Percentiles rank a stretch among this genome's conserved stretches.
Evolutionary conservation across 2,329 filamentous ascomycete species (phyloP).

Genomic region (Trichoderma pleuroti): DNA sequence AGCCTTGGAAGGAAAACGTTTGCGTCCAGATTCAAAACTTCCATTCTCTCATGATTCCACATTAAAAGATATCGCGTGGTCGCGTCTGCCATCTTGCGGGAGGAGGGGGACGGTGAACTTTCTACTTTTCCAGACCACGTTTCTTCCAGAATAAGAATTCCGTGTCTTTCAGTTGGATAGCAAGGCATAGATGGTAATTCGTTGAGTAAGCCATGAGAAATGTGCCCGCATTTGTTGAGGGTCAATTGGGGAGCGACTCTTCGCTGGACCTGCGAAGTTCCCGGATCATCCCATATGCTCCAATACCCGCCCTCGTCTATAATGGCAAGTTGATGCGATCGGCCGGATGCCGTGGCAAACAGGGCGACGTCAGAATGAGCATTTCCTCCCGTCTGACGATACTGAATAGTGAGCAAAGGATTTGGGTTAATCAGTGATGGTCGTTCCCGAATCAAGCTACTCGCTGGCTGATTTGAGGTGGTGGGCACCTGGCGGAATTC

Average conservation of each 20-base stretch:
- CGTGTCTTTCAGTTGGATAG: constrained; percentile 38
- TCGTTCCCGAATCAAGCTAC: constrained; percentile 23
- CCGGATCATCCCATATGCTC: constrained; percentile 62
- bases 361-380: constrained; percentile 63
- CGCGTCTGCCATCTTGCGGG: constrained; percentile 3
- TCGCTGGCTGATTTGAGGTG: background rate
- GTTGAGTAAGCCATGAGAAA: constrained; percentile 38
- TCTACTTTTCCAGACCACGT: constrained; percentile 24
- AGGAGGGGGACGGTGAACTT: constrained; percentile 20
- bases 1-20: constrained; percentile 29
- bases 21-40: constrained; percentile 37
- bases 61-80: constrained; percentile 30
- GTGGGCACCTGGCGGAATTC: constrained; percentile 38
- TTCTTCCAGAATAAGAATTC: constrained; percentile 41
- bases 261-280: constrained; percentile 34
- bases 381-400: constrained; percentile 50
- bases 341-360: constrained; percentile 46
- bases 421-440: constrained; percentile 55
- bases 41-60: constrained; percentile 37
- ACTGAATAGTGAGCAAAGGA: constrained; percentile 51
- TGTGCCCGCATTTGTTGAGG: constrained; percentile 42
- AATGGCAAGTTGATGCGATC: constrained; percentile 61
- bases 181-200: constrained; percentile 32
- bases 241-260: constrained; percentile 32
- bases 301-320: constrained; percentile 64